phyloP scores from a whole-genome alignment of 2,329 filamentous ascomycete genomes.

The Colletotrichum sp. region DNA sequence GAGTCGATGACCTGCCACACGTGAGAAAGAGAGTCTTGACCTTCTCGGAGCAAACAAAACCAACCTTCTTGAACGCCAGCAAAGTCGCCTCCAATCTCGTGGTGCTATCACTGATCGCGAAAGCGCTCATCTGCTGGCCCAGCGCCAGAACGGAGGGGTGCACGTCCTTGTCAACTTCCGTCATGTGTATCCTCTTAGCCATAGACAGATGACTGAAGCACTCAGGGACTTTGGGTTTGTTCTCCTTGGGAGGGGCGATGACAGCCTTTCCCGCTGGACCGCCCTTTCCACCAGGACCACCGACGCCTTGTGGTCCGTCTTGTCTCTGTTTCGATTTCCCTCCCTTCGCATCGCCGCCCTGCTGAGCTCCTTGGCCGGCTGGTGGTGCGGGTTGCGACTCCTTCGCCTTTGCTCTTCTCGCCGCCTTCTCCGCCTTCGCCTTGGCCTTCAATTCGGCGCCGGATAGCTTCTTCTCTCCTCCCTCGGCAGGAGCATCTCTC shows the following conservation, averaged over 20 bases:
- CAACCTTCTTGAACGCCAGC: constrained; percentile 84
- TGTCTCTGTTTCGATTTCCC: constrained; percentile 53
- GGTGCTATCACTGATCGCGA: constrained; percentile 87
- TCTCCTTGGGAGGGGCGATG: constrained; percentile 50
- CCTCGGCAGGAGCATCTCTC: constrained; percentile 18
- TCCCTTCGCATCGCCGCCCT: constrained; percentile 47
- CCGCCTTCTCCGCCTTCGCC: constrained; percentile 90
- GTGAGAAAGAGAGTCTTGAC: constrained; percentile 12
- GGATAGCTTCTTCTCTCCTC: constrained; percentile 63
- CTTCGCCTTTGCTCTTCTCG: constrained; percentile 77
- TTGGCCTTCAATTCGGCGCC: constrained; percentile 86
- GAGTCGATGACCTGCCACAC: constrained; percentile 77
- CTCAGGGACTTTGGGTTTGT: constrained; percentile 67
- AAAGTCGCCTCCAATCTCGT: constrained; percentile 87
- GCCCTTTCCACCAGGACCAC: constrained; percentile 33
- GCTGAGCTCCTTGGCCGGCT: constrained; percentile 40
- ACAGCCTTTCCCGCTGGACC: constrained; percentile 38
- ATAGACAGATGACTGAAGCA: constrained; percentile 85
- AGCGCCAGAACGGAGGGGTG: constrained; percentile 85
- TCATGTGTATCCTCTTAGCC: constrained; percentile 59
- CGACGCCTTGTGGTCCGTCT: constrained; percentile 39
- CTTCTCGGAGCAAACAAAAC: not conserved
- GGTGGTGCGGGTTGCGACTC: constrained; percentile 51
- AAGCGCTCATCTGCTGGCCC: constrained; percentile 89
- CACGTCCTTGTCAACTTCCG: constrained; percentile 74